Percentiles rank a stretch among this genome's conserved stretches.
phyloP scores from a whole-genome alignment of 2,329 filamentous ascomycete genomes.

The Alternaria panax region DNA sequence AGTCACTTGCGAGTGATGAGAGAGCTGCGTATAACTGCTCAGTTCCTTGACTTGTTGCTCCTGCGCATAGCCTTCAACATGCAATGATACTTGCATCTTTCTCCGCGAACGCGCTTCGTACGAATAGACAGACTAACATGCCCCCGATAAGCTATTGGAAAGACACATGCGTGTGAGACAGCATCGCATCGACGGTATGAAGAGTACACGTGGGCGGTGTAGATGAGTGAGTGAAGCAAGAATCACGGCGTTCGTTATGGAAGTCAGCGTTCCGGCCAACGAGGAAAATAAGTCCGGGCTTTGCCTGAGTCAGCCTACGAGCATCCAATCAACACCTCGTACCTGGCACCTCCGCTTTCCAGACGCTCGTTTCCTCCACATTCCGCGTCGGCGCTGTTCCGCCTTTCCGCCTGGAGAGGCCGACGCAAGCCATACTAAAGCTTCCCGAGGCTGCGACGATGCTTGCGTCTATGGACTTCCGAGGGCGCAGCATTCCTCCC shows the following conservation, averaged over 20 bases:
- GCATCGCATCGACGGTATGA: too few species aligned
- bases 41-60: too few species aligned
- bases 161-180: too few species aligned
- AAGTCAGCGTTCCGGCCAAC: neutral
- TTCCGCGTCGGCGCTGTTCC: constrained; percentile 23
- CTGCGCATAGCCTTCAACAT: too few species aligned
- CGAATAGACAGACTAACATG: too few species aligned
- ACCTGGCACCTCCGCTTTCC: constrained; percentile 12
- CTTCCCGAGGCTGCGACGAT: constrained; percentile 18
- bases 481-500: neutral
- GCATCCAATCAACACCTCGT: constrained; percentile 17
- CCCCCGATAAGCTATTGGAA: too few species aligned
- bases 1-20: too few species aligned
- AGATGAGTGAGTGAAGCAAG: neutral
- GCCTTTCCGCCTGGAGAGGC: constrained; percentile 12
- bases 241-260: neutral
- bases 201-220: neutral
- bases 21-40: too few species aligned
- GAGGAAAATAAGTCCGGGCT: constrained; percentile 21
- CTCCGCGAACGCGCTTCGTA: too few species aligned
- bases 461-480: neutral
- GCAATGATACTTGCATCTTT: too few species aligned
- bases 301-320: constrained; percentile 16
- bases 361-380: constrained; percentile 20
- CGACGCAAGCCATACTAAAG: constrained; percentile 25